These are phyloP conservation scores for Yamagishiella unicocca DNA, from an alignment of 139 green algal genomes.

Conservation along the genomic window DNA sequence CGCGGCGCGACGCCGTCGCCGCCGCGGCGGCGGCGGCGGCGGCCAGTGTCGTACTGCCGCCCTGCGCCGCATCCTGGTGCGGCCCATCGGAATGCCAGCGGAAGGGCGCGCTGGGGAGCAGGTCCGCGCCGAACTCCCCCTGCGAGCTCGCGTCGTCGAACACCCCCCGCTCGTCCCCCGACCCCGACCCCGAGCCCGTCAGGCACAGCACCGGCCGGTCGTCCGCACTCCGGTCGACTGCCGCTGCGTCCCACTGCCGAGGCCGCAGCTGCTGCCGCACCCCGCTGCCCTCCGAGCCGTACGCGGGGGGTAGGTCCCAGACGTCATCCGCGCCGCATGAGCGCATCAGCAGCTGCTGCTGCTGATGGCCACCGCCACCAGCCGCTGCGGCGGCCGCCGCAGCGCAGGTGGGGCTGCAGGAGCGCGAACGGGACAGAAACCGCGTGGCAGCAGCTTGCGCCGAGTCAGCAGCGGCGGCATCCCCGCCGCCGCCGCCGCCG, in stretches of 20 bases:
- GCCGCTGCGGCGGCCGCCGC: background rate
- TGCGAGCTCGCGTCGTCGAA: background rate
- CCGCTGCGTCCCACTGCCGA: background rate
- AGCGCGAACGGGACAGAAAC: background rate
- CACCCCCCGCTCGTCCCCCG: background rate
- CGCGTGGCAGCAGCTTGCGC: background rate
- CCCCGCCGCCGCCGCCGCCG: too few relatives aligned
- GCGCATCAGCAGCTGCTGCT: too few relatives aligned
- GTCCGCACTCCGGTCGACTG: background rate
- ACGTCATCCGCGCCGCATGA: background rate
- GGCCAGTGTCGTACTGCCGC: background rate
- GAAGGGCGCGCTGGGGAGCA: conserved; percentile 4
- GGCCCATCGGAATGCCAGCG: background rate
- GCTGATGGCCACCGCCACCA: background rate
- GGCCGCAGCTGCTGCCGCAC: background rate
- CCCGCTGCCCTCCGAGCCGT: background rate
- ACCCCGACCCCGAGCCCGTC: background rate
- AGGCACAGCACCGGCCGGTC: background rate
- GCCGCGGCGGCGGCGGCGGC: background rate
- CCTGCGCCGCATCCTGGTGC: background rate
- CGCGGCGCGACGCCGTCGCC: background rate
- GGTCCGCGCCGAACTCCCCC: background rate
- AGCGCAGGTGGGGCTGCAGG: conserved; percentile 6
- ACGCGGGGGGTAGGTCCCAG: background rate
- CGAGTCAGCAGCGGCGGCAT: too few relatives aligned